Evolutionary conservation across 306 rosid species (phyloP), one percentile per base, ranked within the genome.

Genomic region (Trifolium dubium): DNA sequence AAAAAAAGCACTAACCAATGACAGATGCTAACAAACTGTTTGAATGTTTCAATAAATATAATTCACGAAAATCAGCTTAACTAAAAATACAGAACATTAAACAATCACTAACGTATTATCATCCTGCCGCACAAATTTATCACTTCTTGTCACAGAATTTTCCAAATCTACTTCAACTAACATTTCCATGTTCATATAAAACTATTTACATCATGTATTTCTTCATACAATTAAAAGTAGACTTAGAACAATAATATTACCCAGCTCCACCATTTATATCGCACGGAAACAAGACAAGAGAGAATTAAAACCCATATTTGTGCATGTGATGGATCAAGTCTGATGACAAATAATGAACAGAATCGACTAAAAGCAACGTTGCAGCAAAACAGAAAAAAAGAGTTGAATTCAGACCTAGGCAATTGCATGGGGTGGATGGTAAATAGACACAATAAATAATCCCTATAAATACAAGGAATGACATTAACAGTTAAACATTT

Each of bases 391-490:
- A 50, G 0, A 19, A n/a, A 18, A 53, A 55, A 5, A 10, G 3
- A 15, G 30, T 63, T 8, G 15, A 44, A 35, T 14, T 8, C 31
- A 59, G 67, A 72, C 56, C 77, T 29, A 72, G 30, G 12, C 12
- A 19, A 56, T 50, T 23, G 64, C 32, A 47, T 69, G 62, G 73
- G 53, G 67, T 51, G 29, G 58, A 51, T 17, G 23, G 29, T 17
- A 11, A 51, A 17, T 17, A 17, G 28, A 51, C 29, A 51, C 10
- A 51, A 51, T 51, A 51, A 51, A 17, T 51, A 15, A 17, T 8
- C 29, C 58, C 11, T 53, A 53, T 18, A 53, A 17, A 53, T 18
- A 53, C 8, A 50, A 50, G 58, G 28, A 51, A 6, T 51, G 23
- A 4, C 28, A n/a, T n/a, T 53, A 8, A 53, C 59, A 7, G 59